Evolutionary conservation across 371 early-diverging fungal genomes (phyloP), one percentile per base, ranked within the genome.

Genomic region (Mycotypha africana): DNA sequence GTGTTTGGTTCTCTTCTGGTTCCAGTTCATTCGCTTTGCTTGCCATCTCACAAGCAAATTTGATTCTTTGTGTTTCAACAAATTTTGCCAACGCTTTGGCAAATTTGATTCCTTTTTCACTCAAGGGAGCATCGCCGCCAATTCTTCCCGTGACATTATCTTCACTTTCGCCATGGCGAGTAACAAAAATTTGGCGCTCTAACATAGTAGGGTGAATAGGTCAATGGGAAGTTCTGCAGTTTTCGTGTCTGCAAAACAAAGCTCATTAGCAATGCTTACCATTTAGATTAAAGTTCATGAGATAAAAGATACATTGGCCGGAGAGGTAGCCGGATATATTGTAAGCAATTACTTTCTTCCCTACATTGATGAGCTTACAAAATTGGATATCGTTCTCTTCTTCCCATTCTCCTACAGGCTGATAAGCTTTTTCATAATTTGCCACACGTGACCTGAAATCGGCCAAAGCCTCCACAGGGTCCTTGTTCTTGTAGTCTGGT

Each of bases 371-470:
- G 24, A 89, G 51, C 55, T 92, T 90, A 70, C 90, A 89, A 57
- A 82, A 91, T 38, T 85, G 83, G 15, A 89, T 73, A 43, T 81
- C 84, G 25, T 62, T 52, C 8, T 80, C 71, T 49, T 92, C 91
- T 56, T 90, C 90, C 52, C 79, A 81, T 8, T 88, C 86, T 7
- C 72, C 76, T 21, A 93, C 57, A 1, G 92, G 79, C 54, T 93
- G 76, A 60, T 93, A 93, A 5, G 85, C 85, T 25, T 74, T 76
- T 65, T 93, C 92, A 53, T 93, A 93, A 54, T 90, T 89, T n/a
- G 56, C 67, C 34, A 91, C 86, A 28, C 93, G 72, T 4, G 75
- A 76, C 30, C 61, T 62, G 57, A 93, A 93, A 62, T 93, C 93
- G 2, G 68, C 69, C n/a, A 86, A 56, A 28, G 93, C 91, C 36